phyloP scores from a whole-genome alignment of 106 monocot genomes.

The Platanthera guangdongensis region DNA sequence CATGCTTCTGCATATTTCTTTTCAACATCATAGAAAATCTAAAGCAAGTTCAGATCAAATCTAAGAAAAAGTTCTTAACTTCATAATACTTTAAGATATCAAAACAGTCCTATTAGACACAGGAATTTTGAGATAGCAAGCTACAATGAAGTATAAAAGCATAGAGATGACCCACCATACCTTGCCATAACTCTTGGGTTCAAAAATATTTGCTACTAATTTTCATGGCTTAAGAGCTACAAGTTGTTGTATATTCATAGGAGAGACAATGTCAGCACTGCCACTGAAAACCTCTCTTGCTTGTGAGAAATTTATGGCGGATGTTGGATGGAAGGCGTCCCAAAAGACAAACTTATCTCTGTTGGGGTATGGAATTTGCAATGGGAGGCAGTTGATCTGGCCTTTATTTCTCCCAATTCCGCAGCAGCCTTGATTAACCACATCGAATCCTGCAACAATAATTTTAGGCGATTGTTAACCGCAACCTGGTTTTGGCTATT shows the following conservation, averaged over 20 bases:
- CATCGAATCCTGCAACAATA: slow-evolving; percentile 45
- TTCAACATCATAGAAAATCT: not conserved
- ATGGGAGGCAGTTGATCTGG: slow-evolving; percentile 73
- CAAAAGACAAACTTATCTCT: slow-evolving; percentile 68
- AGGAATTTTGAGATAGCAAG: not conserved
- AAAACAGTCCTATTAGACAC: not conserved
- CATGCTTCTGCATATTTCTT: not conserved
- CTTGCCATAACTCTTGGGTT: not conserved
- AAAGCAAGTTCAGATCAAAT: not conserved
- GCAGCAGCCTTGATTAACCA: slow-evolving; percentile 72
- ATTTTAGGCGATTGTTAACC: no score
- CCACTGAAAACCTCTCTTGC: slow-evolving; percentile 50
- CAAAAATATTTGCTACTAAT: not conserved
- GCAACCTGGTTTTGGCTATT: no score
- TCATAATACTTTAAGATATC: not conserved
- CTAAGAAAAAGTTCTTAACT: not conserved
- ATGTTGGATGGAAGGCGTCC: slow-evolving; percentile 93
- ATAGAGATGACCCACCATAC: not conserved
- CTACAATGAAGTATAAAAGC: not conserved
- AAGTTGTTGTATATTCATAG: slow-evolving; percentile 6
- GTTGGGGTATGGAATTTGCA: slow-evolving; percentile 53
- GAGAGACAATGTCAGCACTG: not conserved
- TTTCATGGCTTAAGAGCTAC: not conserved
- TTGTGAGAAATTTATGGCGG: slow-evolving; percentile 45
- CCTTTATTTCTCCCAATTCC: slow-evolving; percentile 75